Conservation (phyloP, 768 basidiomycete genomes). For the Daedaleopsis nitida region DNA sequence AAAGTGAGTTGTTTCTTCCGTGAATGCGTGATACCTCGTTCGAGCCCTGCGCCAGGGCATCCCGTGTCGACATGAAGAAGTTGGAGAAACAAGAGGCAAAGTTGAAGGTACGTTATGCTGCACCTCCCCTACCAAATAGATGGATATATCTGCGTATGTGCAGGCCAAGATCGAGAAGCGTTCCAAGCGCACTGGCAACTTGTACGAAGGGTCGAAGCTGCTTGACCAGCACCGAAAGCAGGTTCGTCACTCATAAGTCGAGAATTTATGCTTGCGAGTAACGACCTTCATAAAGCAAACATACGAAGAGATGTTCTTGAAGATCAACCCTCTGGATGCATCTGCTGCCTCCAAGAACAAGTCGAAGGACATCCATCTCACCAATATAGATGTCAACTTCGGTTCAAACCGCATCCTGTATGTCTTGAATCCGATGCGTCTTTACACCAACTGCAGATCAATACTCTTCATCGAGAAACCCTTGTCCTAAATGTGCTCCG, state of each 20-base stretch:
- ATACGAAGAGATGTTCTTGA: constrained; percentile 99
- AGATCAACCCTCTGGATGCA: constrained; percentile 94
- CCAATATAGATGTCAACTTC: constrained; percentile 95
- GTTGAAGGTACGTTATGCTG: constrained; percentile 58
- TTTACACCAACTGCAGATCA: too few relatives aligned
- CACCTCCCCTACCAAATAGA: neutral
- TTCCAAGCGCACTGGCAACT: constrained; percentile 62
- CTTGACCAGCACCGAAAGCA: constrained; percentile 92
- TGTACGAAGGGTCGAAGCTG: constrained; percentile 96
- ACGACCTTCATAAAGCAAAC: constrained; percentile 61
- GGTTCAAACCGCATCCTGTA: constrained; percentile 93
- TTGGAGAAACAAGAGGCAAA: constrained; percentile 98
- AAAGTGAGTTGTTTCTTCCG: constrained; percentile 60
- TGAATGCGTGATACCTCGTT: neutral
- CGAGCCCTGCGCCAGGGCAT: constrained; percentile 53
- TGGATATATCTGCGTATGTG: neutral
- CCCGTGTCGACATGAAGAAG: constrained; percentile 92
- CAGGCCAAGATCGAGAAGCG: constrained; percentile 98
- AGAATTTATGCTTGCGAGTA: neutral
- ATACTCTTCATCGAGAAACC: too few relatives aligned
- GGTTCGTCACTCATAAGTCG: constrained; percentile 39
- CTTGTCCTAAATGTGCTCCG: too few relatives aligned
- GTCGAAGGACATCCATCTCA: constrained; percentile 95
- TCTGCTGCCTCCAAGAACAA: constrained; percentile 82
- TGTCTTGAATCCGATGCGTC: constrained; percentile 16